Evolutionary conservation across 352 stramenopile species (phyloP).

Genomic region (Phytophthora ramorum): DNA sequence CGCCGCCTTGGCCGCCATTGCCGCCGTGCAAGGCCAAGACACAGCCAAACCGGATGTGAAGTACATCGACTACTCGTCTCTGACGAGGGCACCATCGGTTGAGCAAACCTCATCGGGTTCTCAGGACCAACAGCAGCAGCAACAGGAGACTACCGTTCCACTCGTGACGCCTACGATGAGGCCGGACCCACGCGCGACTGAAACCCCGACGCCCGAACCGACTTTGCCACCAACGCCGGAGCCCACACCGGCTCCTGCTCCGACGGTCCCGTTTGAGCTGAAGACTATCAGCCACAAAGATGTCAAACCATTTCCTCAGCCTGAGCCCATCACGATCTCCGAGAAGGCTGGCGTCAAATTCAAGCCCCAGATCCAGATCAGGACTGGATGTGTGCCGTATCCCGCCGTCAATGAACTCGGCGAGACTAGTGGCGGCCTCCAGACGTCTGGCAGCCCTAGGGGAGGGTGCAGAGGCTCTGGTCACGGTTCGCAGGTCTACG

Average conservation of each 20-base stretch:
- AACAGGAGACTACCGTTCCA: neutral
- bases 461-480: slow-evolving; percentile 24
- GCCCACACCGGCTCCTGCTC: too few relatives aligned
- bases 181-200: too few relatives aligned
- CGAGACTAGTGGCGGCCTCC: slow-evolving; percentile 9
- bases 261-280: neutral
- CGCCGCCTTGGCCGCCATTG: neutral
- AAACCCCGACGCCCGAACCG: too few relatives aligned
- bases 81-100: too few relatives aligned
- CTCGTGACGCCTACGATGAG: neutral
- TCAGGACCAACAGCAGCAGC: slow-evolving; percentile 3
- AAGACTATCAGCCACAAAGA: slow-evolving; percentile 10
- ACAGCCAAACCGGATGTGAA: too few relatives aligned
- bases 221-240: too few relatives aligned
- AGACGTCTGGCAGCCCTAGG: slow-evolving; percentile 5
- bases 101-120: too few relatives aligned
- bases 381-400: slow-evolving; percentile 8
- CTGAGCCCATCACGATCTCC: slow-evolving; percentile 12
- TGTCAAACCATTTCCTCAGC: slow-evolving; percentile 6
- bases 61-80: too few relatives aligned
- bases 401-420: slow-evolving; percentile 11
- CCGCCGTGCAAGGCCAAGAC: neutral
- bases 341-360: too few relatives aligned
- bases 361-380: slow-evolving; percentile 7
- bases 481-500: slow-evolving; percentile 28